Conservation (phyloP, 345 rosid species). For the Syzygium jambos region DNA sequence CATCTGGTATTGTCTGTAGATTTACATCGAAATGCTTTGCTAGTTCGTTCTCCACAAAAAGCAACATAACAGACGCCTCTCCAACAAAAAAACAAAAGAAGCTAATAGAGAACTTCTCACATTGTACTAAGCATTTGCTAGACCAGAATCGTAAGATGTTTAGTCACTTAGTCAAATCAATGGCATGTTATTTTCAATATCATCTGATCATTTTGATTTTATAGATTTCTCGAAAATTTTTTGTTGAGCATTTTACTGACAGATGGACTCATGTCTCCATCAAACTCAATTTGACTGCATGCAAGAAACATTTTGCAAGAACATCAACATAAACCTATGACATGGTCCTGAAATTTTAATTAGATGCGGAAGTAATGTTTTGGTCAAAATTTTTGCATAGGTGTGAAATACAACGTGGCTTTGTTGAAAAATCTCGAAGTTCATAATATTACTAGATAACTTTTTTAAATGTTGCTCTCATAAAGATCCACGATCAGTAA, state of each 20-base stretch:
- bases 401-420: neutral
- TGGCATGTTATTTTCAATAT: no score
- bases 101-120: neutral
- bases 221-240: no score
- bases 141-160: neutral
- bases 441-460: neutral
- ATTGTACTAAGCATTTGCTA: neutral
- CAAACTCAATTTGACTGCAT: neutral
- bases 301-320: neutral
- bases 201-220: no score
- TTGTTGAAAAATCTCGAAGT: neutral
- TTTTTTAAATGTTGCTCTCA: neutral
- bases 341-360: neutral
- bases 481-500: neutral
- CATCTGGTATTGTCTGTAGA: neutral
- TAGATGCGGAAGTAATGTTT: neutral
- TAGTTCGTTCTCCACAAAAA: neutral
- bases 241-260: no score
- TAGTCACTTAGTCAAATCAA: neutral
- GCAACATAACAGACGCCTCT: neutral
- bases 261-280: no score
- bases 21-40: neutral
- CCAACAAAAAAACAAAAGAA: neutral
- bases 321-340: neutral
- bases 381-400: neutral